Base-by-base conservation (phyloP, 2,329 filamentous ascomycete genomes). In the Neodidymelliopsis sp. region DNA sequence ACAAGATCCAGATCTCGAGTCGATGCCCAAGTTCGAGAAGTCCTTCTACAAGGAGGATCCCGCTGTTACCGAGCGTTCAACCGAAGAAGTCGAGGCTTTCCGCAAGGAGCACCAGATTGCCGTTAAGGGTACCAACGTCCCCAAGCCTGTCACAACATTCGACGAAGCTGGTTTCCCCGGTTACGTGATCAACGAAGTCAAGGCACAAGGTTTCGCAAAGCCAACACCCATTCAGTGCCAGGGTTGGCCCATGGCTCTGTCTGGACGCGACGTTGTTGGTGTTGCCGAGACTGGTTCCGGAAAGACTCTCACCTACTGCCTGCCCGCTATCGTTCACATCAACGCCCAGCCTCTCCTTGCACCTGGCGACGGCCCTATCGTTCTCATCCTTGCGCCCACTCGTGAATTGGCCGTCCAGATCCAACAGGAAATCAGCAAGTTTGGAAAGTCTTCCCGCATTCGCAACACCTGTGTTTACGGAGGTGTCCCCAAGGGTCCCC, bases 381-480 rank as follows among this genome's bases (percentile, higher is more conserved):
- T 97, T 52, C 84, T 99, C 49, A 91, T 99, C 56, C 86, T 99
- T 36, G 94, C 94, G 29, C 94, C 94, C 19, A 99, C 94, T 37
- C 91, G 94, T 84, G 94, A 99, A 80, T 82, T 99, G 73, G 94
- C 94, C 56, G 94, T 97, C 49, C 94, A 99, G 79, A 99, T 99
- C 74, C 93, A 99, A 77, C 86, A 96, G 69, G 94, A 99, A 78
- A 96, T 97, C 73, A 95, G 89, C 78, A 99, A 97, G 75, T 99
- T 97, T 66, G 94, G 94, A 70, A 94, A 94, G 76, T 97, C 94
- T 6, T 97, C 94, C 31, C 90, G 93, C 68, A 97, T 99, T 68
- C 89, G 94, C 75, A 97, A 97, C 80, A 97, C 94, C 28, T 99
- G 94, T 74, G 93, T 99, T 53, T 99, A 99, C 77, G 94, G 94